Percentiles rank a stretch among this genome's conserved stretches.
Conservation (phyloP, 2,329 filamentous ascomycete species). For the Colletotrichum sp. region DNA sequence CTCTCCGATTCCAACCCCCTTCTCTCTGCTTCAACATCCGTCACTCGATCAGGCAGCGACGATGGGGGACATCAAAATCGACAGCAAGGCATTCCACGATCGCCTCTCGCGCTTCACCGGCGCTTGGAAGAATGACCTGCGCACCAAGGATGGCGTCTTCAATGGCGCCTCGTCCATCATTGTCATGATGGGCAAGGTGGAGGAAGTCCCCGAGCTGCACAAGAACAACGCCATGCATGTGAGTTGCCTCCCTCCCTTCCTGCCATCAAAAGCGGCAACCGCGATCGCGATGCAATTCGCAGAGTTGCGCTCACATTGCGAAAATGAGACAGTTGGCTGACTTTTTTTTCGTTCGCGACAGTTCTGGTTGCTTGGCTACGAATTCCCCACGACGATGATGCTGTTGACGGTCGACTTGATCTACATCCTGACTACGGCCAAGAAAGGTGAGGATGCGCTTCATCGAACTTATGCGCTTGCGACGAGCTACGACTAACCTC, state of each 20-base stretch:
- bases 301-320: background rate
- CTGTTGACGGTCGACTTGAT: constrained; percentile 87
- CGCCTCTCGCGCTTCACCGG: constrained; percentile 86
- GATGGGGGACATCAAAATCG: constrained; percentile 90
- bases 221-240: constrained; percentile 98
- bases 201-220: constrained; percentile 84
- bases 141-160: constrained; percentile 81
- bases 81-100: constrained; percentile 92
- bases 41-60: constrained; percentile 39
- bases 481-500: background rate
- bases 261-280: constrained; percentile 11
- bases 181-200: constrained; percentile 93
- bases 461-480: background rate
- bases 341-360: constrained; percentile 41
- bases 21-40: background rate
- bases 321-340: background rate
- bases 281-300: background rate
- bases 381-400: constrained; percentile 96
- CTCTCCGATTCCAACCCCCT: constrained; percentile 10
- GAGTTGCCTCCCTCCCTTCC: constrained; percentile 41
- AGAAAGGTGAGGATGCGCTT: constrained; percentile 74
- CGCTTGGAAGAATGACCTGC: constrained; percentile 96
- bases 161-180: constrained; percentile 85
- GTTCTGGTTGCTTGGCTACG: constrained; percentile 99
- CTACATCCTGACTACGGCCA: constrained; percentile 93